Base-by-base conservation (phyloP, 441 rosid genomes). In the Populus tomentosa region DNA sequence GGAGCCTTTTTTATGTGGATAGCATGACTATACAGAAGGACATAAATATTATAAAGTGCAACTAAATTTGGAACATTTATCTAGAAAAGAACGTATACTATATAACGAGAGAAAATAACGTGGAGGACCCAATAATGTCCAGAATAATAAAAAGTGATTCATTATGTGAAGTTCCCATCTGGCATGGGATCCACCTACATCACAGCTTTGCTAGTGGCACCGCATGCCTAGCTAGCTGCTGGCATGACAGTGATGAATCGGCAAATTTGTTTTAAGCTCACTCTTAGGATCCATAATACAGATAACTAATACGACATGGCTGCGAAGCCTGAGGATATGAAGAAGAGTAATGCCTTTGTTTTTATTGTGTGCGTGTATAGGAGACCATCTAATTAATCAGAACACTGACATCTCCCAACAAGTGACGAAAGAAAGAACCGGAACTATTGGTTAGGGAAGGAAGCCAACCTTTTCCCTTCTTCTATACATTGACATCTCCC, bases 161-260 rank as follows among this genome's bases (percentile, higher is more conserved):
- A 61, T 73, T 3, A 61, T 33, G 20, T n/a, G 35, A 59, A 23
- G 71, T 11, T 75, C 63, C 3, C n/a, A 14, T 33, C 65, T 75
- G 71, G 71, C 77, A 67, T 42, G 77, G 72, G 72, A 32, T 75
- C 72, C 26, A 53, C 36, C 40, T 10, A 0, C 50, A 10, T 20
- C 16, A 33, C 32, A 21, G 26, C 21, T 11, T n/a, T 24, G 35
- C 63, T 11, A 7, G 7, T 61, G 42, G 33, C 53, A 11, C 70
- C 32, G 36, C 40, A 26, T 63, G 53, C 46, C 16, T 21, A 8
- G 16, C 33, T 32, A 8, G 16, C 33, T 32, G 53, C 72, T 75
- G 30, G 32, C 72, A 30, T 32, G 53, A 46, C 63, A 67, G 63
- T 73, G 76, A 16, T 38, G 40, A 62, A 63, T 36, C 26, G 26